Base-by-base conservation (phyloP, 441 rosid species). In the Gossypium gossypioides region DNA sequence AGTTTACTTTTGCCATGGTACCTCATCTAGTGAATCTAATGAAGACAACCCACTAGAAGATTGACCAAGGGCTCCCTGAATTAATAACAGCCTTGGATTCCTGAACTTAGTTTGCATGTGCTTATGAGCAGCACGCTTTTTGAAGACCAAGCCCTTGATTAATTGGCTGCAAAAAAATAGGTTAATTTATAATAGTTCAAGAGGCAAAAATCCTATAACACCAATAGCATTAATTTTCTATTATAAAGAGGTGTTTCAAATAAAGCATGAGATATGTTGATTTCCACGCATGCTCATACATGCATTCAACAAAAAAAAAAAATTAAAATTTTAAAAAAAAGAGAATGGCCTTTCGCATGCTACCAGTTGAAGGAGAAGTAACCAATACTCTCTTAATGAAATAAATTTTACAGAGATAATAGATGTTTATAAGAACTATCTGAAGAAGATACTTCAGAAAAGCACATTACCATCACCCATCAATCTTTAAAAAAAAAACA, bases 71-170 rank as follows among this genome's bases (percentile, higher is more conserved):
- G 66, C 85, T 18, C 96, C 99, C 66, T 72, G 76, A 59, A 95
- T 82, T 77, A 95, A 79, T 81, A 95, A 84, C 84, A 95, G 76
- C 78, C 76, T 86, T 25, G 99, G 97, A 67, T 82, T 89, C 78
- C 86, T 87, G 83, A 84, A 91, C 65, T 75, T 76, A 18, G 97
- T 92, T 10, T 89, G 88, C 99, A 95, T 95, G 84, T 91, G 98
- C 82, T 95, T 95, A 87, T 86, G 99, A 66, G 99, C 97, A 56
- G 93, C 98, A 86, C 75, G 92, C 86, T 92, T 95, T 75, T 92
- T 92, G 71, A 95, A 95, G 76, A 92, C 97, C 84, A 88, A 79
- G 72, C 99, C 99, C 79, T 79, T 86, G 78, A 95, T 80, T 73
- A 95, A 83, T 81, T 89, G 84, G 84, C 99, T 95, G 93, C 82